Evolutionary conservation across 2,329 filamentous ascomycete genomes (phyloP), one percentile per base, ranked within the genome.

Genomic region (Stenocarpella maydis): DNA sequence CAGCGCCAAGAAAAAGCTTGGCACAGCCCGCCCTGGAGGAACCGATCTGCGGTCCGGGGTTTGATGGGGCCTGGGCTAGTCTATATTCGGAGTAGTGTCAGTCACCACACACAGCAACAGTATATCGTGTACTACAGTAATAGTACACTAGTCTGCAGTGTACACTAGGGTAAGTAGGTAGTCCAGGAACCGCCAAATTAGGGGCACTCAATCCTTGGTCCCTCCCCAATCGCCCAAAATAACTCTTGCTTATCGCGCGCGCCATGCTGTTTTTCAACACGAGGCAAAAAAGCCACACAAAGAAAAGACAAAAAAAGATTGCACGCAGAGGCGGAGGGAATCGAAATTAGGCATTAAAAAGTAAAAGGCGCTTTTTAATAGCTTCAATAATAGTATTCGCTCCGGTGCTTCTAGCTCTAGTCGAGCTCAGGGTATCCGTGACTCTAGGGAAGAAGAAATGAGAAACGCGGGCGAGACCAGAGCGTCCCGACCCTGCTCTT

Each of bases 1-100:
- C n/a, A n/a, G 43, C 41, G 43, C 39, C 31, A 34, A 34, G 9
- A 60, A 26, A 63, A 63, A 63, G 58, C 58, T 63, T 63, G 43
- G 58, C 58, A 49, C 58, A 37, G 58, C 58, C 58, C 21, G 58
- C 58, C 58, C 19, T 47, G 58, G 28, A 61, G 58, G 58, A 47
- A 47, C 58, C 41, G 58, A 63, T 63, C 58, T 28, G 19, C 58
- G 43, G 24, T 41, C 43, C 37, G 58, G 58, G 34, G 49, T 43
- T 43, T 34, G n/a, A 28, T 24, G 50, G n/a, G 43, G 10, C n/a
- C 15, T 37, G 34, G 34, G 34, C 34, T 37, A 12, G 34, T 5
- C 34, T 37, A 37, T 2, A n/a, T n/a, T n/a, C n/a, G n/a, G n/a
- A n/a, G n/a, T n/a, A n/a, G n/a, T n/a, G n/a, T n/a, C n/a, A n/a